Percentiles rank a stretch among this genome's conserved stretches.
Evolutionary conservation across 805 yeast genomes (phyloP).

Genomic region (Kregervanrija delftensis): DNA sequence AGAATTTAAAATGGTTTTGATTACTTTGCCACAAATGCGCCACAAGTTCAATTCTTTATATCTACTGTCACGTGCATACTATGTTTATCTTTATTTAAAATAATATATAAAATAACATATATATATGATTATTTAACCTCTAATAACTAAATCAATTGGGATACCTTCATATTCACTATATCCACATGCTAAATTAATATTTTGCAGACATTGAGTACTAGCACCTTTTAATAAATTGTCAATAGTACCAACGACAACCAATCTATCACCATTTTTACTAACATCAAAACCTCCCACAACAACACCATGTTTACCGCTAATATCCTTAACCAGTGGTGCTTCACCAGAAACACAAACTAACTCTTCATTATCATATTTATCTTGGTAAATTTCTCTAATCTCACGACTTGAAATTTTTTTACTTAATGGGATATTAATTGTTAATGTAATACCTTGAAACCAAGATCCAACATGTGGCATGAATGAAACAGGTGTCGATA

Average conservation of each 20-base stretch:
- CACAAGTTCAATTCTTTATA: too few relatives aligned
- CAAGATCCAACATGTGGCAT: slow-evolving; percentile 98
- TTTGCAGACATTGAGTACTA: slow-evolving; percentile 96
- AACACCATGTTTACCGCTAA: slow-evolving; percentile 90
- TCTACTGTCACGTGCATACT: too few relatives aligned
- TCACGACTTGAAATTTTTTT: slow-evolving; percentile 70
- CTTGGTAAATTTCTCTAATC: slow-evolving; percentile 78
- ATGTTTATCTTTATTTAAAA: neutral
- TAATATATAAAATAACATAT: neutral
- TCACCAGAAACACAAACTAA: slow-evolving; percentile 83
- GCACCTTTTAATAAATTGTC: slow-evolving; percentile 97
- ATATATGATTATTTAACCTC: slow-evolving; percentile 35
- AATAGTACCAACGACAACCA: slow-evolving; percentile 90
- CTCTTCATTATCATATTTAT: slow-evolving; percentile 80
- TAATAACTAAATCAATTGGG: slow-evolving; percentile 35
- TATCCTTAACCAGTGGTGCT: slow-evolving; percentile 87
- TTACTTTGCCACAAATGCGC: too few relatives aligned
- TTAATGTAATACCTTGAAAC: slow-evolving; percentile 97
- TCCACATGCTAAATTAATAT: slow-evolving; percentile 83
- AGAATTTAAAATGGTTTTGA: too few relatives aligned
- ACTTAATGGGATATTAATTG: slow-evolving; percentile 83
- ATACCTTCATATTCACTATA: slow-evolving; percentile 95
- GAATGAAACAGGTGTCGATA: slow-evolving; percentile 78
- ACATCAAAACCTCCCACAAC: slow-evolving; percentile 95
- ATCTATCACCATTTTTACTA: slow-evolving; percentile 79